phyloP scores from a whole-genome alignment of 306 rosid genomes.

The Cucumis melo region DNA sequence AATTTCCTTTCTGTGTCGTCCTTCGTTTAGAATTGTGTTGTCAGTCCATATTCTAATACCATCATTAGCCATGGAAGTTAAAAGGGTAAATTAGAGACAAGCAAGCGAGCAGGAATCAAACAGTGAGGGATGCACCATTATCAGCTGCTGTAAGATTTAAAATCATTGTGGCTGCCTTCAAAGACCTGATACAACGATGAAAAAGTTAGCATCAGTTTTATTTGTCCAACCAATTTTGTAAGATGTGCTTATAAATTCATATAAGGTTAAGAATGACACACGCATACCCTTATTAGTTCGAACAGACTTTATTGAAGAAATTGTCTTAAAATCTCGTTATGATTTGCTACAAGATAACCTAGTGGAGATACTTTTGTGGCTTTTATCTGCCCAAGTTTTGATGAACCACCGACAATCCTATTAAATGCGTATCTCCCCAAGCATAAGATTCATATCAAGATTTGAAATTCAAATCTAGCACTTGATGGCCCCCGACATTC shows the following conservation, averaged over 20 bases:
- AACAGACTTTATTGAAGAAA: no score
- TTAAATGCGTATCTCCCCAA: no score
- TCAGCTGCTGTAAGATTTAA: constrained; percentile 69
- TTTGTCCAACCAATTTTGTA: neutral
- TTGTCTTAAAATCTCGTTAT: no score
- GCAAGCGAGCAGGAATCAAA: constrained; percentile 15
- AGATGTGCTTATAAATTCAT: neutral
- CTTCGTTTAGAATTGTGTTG: neutral
- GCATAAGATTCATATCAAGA: no score
- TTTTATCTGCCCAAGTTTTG: no score
- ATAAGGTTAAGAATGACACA: neutral
- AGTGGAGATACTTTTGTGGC: no score
- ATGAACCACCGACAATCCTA: no score
- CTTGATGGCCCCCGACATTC: no score
- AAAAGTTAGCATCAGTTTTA: neutral
- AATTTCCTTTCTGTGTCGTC: neutral
- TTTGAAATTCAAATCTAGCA: no score
- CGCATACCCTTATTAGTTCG: neutral
- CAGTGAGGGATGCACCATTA: constrained; percentile 88
- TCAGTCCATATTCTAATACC: neutral
- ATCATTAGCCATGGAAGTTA: neutral
- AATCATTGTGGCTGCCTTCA: constrained; percentile 76
- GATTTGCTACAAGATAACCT: no score
- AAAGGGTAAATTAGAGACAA: neutral
- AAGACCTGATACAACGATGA: constrained; percentile 33